A percentile compares a stretch with the other conserved stretches of the same genome.
phyloP scores from a whole-genome alignment of 768 basidiomycete genomes.

The Leccinum subgranulosum region DNA sequence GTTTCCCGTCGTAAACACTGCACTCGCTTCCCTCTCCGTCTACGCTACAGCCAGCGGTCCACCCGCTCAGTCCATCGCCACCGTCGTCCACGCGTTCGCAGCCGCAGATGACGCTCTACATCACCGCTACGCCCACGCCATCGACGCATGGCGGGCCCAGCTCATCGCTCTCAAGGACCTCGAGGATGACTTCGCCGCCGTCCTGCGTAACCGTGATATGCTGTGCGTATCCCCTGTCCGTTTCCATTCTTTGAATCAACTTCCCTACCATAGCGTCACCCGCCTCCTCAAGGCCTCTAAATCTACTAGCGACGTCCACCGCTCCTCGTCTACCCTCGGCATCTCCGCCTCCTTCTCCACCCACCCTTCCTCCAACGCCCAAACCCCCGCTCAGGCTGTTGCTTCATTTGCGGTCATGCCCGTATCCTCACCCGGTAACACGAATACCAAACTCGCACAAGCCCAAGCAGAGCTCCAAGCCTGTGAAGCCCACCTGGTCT shows the following conservation, averaged over 20 bases:
- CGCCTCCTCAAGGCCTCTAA: constrained; percentile 79
- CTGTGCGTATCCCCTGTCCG: constrained; percentile 47
- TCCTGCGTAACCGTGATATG: constrained; percentile 72
- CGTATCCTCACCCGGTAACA: constrained; percentile 9
- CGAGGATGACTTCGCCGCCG: constrained; percentile 70
- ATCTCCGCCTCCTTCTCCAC: constrained; percentile 46
- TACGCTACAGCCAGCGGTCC: constrained; percentile 60
- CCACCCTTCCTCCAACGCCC: constrained; percentile 32
- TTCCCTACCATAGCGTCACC: constrained; percentile 51
- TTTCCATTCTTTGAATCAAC: too few relatives aligned
- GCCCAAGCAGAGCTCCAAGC: too few relatives aligned
- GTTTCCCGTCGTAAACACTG: constrained; percentile 56
- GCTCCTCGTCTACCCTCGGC: constrained; percentile 29
- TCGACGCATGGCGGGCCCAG: constrained; percentile 66
- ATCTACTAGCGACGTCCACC: constrained; percentile 37
- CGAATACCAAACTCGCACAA: background rate
- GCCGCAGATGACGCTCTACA: constrained; percentile 65
- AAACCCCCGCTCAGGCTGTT: constrained; percentile 9
- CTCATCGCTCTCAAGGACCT: constrained; percentile 58
- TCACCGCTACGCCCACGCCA: constrained; percentile 50
- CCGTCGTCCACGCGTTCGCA: constrained; percentile 56
- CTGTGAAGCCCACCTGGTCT: too few relatives aligned
- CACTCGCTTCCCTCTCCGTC: constrained; percentile 64
- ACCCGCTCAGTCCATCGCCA: constrained; percentile 19
- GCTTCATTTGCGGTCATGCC: too few relatives aligned